Evolutionary conservation across 1,284 basidiomycete genomes (phyloP).

Genomic region (Leccinum variabile): DNA sequence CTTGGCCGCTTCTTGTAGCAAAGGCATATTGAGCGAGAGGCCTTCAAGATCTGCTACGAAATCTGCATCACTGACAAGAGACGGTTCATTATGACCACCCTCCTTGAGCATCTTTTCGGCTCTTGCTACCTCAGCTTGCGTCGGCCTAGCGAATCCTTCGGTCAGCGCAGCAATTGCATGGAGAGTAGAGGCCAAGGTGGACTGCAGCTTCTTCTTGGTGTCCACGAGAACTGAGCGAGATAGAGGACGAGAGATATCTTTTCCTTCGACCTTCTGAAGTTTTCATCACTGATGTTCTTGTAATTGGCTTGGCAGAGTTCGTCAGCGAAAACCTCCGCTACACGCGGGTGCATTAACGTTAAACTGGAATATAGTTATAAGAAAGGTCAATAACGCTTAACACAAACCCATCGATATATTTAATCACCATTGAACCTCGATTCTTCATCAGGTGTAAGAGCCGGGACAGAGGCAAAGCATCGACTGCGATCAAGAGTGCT

Average conservation of each 20-base stretch:
- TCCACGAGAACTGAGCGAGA: constrained; percentile 21
- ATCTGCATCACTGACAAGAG: constrained; percentile 27
- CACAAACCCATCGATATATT: not conserved
- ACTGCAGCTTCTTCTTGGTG: constrained; percentile 12
- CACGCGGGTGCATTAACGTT: constrained; percentile 17
- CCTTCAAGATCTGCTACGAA: constrained; percentile 35
- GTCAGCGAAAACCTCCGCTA: constrained; percentile 22
- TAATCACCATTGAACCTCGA: constrained; percentile 15
- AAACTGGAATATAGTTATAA: constrained; percentile 22
- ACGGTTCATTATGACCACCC: constrained; percentile 12
- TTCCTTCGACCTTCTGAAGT: constrained; percentile 29
- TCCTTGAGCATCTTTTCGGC: constrained; percentile 31
- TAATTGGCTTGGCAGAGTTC: constrained; percentile 22
- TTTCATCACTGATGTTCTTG: constrained; percentile 18
- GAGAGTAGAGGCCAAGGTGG: constrained; percentile 16
- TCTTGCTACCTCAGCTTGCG: constrained; percentile 8
- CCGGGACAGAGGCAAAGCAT: constrained; percentile 17
- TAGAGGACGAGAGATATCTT: constrained; percentile 24
- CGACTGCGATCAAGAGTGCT: constrained; percentile 25
- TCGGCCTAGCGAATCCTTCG: constrained; percentile 11
- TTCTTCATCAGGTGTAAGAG: constrained; percentile 21
- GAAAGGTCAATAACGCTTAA: not conserved
- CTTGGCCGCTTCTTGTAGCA: constrained; percentile 25
- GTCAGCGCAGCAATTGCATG: constrained; percentile 11
- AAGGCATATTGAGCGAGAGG: constrained; percentile 10